Base-by-base conservation (phyloP, 352 stramenopile genomes). In the Pythium coloratum region DNA sequence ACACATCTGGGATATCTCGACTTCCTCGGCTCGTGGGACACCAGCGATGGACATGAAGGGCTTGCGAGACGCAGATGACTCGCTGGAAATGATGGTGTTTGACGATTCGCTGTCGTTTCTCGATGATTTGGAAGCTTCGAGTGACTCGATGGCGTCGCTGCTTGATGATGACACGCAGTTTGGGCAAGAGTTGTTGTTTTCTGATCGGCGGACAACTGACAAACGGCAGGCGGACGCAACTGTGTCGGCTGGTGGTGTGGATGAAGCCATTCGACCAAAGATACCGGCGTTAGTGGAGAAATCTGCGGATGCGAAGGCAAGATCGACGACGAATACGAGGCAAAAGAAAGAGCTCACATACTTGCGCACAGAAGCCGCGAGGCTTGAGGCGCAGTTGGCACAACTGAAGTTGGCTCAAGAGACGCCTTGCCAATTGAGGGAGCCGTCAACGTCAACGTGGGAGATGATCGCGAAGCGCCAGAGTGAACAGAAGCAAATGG, bases 381-480 rank as follows among this genome's bases (percentile, higher is more conserved):
- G 76, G 33, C 62, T 84, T 1, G 64, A 76, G 49, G 4, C 42
- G 10, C 53, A 78, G 49, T 42, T 84, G 32, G 33, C 38, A 16
- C 18, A 50, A 0, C 16, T 66, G 30, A 50, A 64, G 40, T 24
- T 24, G 20, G 20, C 20, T 24, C 20, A 51, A 59, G 38, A 8
- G 9, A 1, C 34, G n/a, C 4, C 28, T 30, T 24, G n/a, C 33
- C 32, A 24, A 14, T 26, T 32, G n/a, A 9, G 12, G 9, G 16
- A 57, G 28, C 20, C 20, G 20, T 14, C 7, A 16, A 2, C 18
- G 47, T 47, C 55, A 16, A 24, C 62, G 18, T 86, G 78, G 78
- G 70, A 76, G 55, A 59, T 60, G 0, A 81, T 79, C n/a, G 77
- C 77, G 3, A 77, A 75, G 62, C 63, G 70, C 2, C 77, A 85